A percentile compares a stretch with the other conserved stretches of the same genome.
phyloP scores from a whole-genome alignment of 768 basidiomycete species.

The Hemileccinum impolitum region DNA sequence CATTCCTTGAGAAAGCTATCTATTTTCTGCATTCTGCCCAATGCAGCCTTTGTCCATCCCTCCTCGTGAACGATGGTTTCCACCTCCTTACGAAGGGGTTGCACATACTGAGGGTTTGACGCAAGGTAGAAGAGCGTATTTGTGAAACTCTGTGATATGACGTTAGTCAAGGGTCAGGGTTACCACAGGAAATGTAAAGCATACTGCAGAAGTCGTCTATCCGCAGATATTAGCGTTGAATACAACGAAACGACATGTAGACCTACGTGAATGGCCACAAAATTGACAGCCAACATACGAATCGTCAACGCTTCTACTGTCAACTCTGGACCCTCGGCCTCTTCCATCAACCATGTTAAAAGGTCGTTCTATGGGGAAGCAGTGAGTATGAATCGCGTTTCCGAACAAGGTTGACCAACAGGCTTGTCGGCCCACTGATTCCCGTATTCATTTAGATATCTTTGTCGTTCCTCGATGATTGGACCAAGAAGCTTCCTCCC shows the following conservation, averaged over 20 bases:
- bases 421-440: constrained; percentile 28
- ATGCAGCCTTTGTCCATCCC: constrained; percentile 25
- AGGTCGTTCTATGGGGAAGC: constrained; percentile 26
- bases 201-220: constrained; percentile 22
- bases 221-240: not conserved
- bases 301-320: constrained; percentile 22
- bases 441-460: constrained; percentile 22
- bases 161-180: not conserved
- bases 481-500: constrained; percentile 21
- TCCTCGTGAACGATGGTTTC: constrained; percentile 27
- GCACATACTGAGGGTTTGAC: constrained; percentile 31
- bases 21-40: constrained; percentile 32
- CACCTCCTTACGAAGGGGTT: constrained; percentile 37
- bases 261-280: constrained; percentile 6
- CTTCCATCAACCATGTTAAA: constrained; percentile 31
- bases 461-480: constrained; percentile 27
- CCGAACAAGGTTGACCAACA: constrained; percentile 15
- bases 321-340: constrained; percentile 15
- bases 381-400: not conserved
- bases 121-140: constrained; percentile 36
- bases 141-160: constrained; percentile 25
- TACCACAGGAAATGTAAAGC: not conserved
- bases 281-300: constrained; percentile 8
- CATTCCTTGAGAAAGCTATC: constrained; percentile 41
- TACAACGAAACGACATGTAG: not conserved